Evolutionary conservation across 2,329 filamentous ascomycete genomes (phyloP), one percentile per base, ranked within the genome.

Genomic region (Colletotrichum sp.): DNA sequence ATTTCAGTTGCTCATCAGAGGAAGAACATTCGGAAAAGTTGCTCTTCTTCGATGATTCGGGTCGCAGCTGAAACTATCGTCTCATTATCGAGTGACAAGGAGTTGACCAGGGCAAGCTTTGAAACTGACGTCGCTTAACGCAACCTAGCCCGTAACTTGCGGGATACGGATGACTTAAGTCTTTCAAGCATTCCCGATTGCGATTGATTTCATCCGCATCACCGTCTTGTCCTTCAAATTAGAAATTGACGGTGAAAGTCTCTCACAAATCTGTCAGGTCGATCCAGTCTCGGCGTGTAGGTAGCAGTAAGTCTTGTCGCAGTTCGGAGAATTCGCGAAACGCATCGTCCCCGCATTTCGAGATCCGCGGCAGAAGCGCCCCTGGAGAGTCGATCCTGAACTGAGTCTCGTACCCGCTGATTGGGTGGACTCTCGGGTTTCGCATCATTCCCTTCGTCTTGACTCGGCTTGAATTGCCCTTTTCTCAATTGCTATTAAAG

Each of bases 1-100:
- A 44, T 44, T 0, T 0, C 2, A 44, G 0, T 44, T n/a, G 16
- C 36, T 39, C 36, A 39, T 18, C 36, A 0, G 36, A 18, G 5
- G 34, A 16, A 39, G 36, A 39, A 39, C 36, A 10, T 5, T 44
- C 18, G 39, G 39, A 44, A n/a, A n/a, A n/a, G 39, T n/a, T 44
- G 39, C 39, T 44, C 18, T 44, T n/a, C 39, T 18, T 0, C 18
- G 9, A n/a, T n/a, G 39, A 44, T n/a, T 44, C 0, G 39, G 39
- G 39, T 44, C 39, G 5, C 18, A 12, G 18, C 39, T 44, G 39
- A 44, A 44, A 44, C 39, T 44, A 44, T 44, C 39, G 39, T 44
- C 39, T 12, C 39, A 12, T 44, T 44, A 7, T 44, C 18, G 39
- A 44, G 39, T n/a, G 1, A 6, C 18, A 44, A n/a, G 39, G 39